Base-by-base conservation (phyloP, 2,329 filamentous ascomycete genomes). In the Colletotrichum horii region DNA sequence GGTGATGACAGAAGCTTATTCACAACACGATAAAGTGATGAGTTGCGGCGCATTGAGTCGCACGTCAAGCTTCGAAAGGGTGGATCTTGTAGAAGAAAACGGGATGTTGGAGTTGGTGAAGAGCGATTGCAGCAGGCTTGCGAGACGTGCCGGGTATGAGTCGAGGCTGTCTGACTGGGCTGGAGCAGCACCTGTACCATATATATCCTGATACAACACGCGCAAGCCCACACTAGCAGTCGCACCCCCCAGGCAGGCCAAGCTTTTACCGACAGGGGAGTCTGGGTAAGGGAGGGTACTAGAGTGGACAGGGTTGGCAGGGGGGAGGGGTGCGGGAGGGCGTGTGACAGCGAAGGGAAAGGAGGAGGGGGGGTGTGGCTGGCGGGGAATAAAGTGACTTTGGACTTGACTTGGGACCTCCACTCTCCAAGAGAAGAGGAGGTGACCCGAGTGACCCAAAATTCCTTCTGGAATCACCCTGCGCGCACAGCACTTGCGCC, bases 141-240 rank as follows among this genome's bases (percentile, higher is more conserved):
- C 79, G 78, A 81, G 78, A 80, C 79, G 75, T 77, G 80, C 79
- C 79, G 79, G 80, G 79, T 80, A 67, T 75, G 74, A 71, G 62
- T 66, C 72, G 52, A 26, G 14, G 34, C 48, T 56, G 52, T 55
- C 65, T 60, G 73, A 66, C 67, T 68, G 74, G 75, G 74, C 70
- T 78, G 77, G 70, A 74, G 73, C 71, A 79, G 75, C 69, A 55
- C 75, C 71, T 76, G 76, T 74, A 77, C 76, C 76, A 77, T 76
- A 74, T 78, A 79, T 79, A 74, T 78, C 71, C 78, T 79, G 75
- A 79, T 78, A 78, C 78, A 77, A 77, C 75, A 76, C 72, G 72
- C 70, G 64, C 73, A 76, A 68, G 65, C 65, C 66, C 70, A 75
- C 72, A 66, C 55, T 55, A 75, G 52, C 68, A 75, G 72, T 71